Evolutionary conservation across 1,284 basidiomycete species (phyloP).

Genomic region (Cystobasidium slooffiae): DNA sequence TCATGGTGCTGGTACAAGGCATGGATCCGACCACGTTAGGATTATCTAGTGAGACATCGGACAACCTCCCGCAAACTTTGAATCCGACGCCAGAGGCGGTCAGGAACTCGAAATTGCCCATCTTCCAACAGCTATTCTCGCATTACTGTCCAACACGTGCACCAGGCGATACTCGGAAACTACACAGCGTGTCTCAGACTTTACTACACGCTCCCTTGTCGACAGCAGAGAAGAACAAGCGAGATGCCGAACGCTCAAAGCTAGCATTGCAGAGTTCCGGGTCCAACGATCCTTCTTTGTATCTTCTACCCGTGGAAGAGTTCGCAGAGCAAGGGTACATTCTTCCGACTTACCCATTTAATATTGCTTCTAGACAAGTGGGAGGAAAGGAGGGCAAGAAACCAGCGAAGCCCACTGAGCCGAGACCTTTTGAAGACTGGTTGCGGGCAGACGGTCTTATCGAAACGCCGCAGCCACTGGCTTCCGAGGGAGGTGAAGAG

Average conservation of each 20-base stretch:
- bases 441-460: conserved; percentile 59
- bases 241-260: conserved; percentile 62
- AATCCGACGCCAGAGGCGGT: conserved; percentile 13
- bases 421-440: conserved; percentile 48
- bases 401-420: conserved; percentile 1
- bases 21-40: conserved; percentile 38
- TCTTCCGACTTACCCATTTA: conserved; percentile 75
- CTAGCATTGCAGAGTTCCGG: conserved; percentile 60
- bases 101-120: conserved; percentile 64
- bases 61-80: conserved; percentile 29
- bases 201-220: conserved; percentile 81
- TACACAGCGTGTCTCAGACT: conserved; percentile 80
- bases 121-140: conserved; percentile 79
- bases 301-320: conserved; percentile 74
- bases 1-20: conserved; percentile 35
- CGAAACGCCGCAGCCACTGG: conserved; percentile 68
- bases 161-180: conserved; percentile 77
- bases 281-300: conserved; percentile 65
- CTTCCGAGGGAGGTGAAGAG: conserved; percentile 50
- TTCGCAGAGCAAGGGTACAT: conserved; percentile 91
- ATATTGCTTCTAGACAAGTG: conserved; percentile 54
- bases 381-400: conserved; percentile 26
- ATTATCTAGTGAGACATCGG: conserved; percentile 13
- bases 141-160: conserved; percentile 88
- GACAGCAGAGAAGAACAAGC: conserved; percentile 73